These are phyloP conservation scores for Claviceps humidiphila DNA, from an alignment of 2,329 filamentous ascomycete genomes.

Conservation along the genomic window DNA sequence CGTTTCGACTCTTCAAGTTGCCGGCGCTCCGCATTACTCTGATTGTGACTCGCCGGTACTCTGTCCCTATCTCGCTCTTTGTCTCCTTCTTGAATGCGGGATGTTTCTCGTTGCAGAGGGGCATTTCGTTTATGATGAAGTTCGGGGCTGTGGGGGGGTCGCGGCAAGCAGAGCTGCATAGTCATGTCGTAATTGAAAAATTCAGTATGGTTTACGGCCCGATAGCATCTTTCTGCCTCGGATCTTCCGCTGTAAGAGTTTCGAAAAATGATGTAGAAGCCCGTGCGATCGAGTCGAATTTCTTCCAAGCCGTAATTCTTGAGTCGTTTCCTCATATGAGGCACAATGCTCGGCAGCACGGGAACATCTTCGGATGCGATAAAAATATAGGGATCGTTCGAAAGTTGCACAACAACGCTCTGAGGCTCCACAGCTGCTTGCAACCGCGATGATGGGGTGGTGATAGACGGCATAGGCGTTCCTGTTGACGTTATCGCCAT, in stretches of 20 bases:
- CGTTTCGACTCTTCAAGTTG: constrained; percentile 55
- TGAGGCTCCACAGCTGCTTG: constrained; percentile 49
- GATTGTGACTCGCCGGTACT: constrained; percentile 4
- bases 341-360: constrained; percentile 69
- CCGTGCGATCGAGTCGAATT: constrained; percentile 69
- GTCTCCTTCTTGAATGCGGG: constrained; percentile 1
- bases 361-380: constrained; percentile 79
- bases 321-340: constrained; percentile 80
- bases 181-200: constrained; percentile 88
- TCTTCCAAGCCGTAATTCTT: constrained; percentile 72
- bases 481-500: neutral
- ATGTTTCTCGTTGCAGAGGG: constrained; percentile 19
- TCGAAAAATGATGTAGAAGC: constrained; percentile 87
- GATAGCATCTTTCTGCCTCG: constrained; percentile 70
- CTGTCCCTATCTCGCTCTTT: constrained; percentile 1
- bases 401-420: constrained; percentile 54
- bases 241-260: constrained; percentile 62
- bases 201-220: constrained; percentile 63
- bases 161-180: constrained; percentile 57
- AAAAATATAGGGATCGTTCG: constrained; percentile 78
- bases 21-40: constrained; percentile 20
- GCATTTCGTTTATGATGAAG: constrained; percentile 20
- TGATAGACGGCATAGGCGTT: constrained; percentile 18
- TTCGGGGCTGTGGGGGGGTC: constrained; percentile 12
- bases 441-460: constrained; percentile 11